These are phyloP conservation scores for Umbelopsis sp. DNA, from an alignment of 192 early-diverging fungal genomes.

Conservation along the genomic window DNA sequence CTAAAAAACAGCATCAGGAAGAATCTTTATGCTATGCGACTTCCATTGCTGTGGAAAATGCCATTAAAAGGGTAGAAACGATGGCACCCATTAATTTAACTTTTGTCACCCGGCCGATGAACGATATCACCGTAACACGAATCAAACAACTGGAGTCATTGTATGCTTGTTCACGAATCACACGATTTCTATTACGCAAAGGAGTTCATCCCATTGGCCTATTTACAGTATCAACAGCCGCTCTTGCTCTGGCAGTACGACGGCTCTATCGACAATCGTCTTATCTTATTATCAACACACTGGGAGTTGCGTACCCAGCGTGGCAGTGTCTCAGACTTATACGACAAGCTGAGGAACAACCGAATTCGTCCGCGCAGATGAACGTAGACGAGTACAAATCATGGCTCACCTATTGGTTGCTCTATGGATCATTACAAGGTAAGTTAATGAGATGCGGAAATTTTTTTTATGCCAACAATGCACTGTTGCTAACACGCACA, in stretches of 20 bases:
- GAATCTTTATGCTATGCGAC: constrained; percentile 20
- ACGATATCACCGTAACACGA: constrained; percentile 14
- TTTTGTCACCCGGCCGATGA: constrained; percentile 24
- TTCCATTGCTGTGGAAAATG: constrained; percentile 1
- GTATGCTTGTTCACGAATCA: constrained; percentile 18
- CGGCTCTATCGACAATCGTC: constrained; percentile 43
- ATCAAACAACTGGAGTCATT: constrained; percentile 25
- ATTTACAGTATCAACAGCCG: constrained; percentile 20
- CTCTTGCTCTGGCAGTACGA: constrained; percentile 30
- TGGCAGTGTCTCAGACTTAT: constrained; percentile 50
- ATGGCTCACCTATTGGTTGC: constrained; percentile 64
- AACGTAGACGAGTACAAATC: constrained; percentile 46
- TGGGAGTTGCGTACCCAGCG: constrained; percentile 56
- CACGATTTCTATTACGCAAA: constrained; percentile 25
- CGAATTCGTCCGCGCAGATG: constrained; percentile 28
- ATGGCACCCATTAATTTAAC: constrained; percentile 32
- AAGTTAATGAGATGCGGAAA: not conserved
- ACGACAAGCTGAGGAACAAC: constrained; percentile 33
- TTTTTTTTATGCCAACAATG: not conserved
- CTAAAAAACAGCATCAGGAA: not conserved
- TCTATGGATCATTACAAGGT: constrained; percentile 59
- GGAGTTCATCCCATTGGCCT: constrained; percentile 29
- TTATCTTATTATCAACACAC: constrained; percentile 45
- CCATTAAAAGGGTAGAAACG: constrained; percentile 8
- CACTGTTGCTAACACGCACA: not conserved